These are phyloP conservation scores for Telopea speciosissima DNA, from an alignment of 177 flowering plant genomes.

Conservation along the genomic window DNA sequence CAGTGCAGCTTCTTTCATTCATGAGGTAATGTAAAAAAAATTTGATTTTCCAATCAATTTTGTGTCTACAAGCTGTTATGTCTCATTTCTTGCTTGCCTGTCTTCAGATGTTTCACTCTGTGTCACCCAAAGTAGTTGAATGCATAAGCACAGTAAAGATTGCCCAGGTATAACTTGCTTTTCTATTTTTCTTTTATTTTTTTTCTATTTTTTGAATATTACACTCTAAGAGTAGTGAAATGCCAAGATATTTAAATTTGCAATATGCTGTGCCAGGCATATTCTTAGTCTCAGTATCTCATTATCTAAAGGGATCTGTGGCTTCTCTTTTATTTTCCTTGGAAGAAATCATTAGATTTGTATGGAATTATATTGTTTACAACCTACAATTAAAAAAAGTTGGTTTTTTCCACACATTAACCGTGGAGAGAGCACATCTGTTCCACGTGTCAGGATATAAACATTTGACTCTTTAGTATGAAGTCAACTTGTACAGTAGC, in stretches of 20 bases:
- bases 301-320: not conserved
- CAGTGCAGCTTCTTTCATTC: slow-evolving; percentile 2
- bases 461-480: not conserved
- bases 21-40: not conserved
- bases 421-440: not conserved
- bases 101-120: not conserved
- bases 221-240: not conserved
- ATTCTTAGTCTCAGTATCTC: not conserved
- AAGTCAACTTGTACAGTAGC: not conserved
- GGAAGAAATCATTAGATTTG: not conserved
- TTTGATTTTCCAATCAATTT: no score
- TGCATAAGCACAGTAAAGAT: not conserved
- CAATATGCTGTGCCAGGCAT: not conserved
- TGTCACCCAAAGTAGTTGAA: not conserved
- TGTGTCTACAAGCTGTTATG: not conserved
- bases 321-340: not conserved
- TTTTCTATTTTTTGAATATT: no score
- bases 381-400: no score
- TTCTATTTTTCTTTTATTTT: not conserved
- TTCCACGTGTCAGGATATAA: not conserved
- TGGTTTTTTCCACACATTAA: no score
- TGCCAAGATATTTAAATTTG: not conserved
- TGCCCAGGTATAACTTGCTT: not conserved
- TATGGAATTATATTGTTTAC: no score
- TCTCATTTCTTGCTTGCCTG: not conserved